Base-by-base conservation (phyloP, 305 asterid species). In the Stenogyne calaminthoides region DNA sequence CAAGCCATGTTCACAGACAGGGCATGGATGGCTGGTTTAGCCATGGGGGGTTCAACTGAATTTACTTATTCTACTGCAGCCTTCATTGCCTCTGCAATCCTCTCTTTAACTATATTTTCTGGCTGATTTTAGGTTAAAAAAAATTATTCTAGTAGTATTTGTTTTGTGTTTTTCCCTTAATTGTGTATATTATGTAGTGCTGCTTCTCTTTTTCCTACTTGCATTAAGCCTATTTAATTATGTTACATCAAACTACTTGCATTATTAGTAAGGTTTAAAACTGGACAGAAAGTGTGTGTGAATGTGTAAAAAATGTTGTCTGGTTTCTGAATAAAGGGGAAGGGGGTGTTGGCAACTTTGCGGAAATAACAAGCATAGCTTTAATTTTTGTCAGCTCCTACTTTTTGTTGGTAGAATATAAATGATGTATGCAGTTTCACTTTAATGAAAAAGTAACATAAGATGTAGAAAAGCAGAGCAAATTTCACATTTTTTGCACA, bases 11-110 rank as follows among this genome's bases (percentile, higher is more conserved):
- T 84, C 15, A 80, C 84, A 2, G 91, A 86, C 44, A 91, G 90
- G n/a, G 81, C 95, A 3, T 88, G 84, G 76, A 72, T 86, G 71
- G 95, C 90, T 47, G 95, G 91, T 74, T 52, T 88, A 58, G 95
- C 95, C 9, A 83, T 88, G 90, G 95, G 91, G 52, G 83, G 42
- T 29, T 82, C 91, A 1, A 69, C 65, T 27, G 75, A 77, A 71
- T 34, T 71, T 58, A 52, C 54, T 39, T 61, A 76, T 7, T 55
- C 16, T 9, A 47, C 9, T 9, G 14, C 22, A 4, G 34, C 27
- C 62, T 46, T 80, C 16, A 62, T 77, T 66, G 73, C 58, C 15
- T 69, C 51, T 37, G 19, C 69, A 27, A 5, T 58, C 29, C 19
- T 70, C 52, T 37, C 15, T 58, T 58, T 70, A 39, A n/a, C 46